These are phyloP conservation scores for Metarhizium sp. DNA, from an alignment of 2,329 filamentous ascomycete genomes.

Conservation along the genomic window DNA sequence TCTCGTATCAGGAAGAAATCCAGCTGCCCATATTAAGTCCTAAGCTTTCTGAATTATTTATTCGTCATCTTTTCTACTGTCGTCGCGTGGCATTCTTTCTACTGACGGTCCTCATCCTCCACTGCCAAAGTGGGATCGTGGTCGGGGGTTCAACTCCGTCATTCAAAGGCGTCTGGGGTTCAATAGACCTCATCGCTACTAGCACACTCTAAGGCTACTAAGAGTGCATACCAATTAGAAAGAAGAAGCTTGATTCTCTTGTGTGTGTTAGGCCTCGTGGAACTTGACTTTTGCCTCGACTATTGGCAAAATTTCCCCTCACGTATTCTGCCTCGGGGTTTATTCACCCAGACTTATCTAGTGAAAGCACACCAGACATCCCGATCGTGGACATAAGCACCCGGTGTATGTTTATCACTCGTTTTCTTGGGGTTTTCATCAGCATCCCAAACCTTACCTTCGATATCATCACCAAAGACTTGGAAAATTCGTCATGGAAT, in stretches of 20 bases:
- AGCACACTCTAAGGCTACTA: not conserved
- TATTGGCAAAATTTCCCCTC: not conserved
- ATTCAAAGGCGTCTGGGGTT: not conserved
- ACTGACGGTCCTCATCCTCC: not conserved
- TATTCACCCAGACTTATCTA: not conserved
- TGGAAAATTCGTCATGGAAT: slow-evolving; percentile 20
- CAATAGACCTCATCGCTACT: not conserved
- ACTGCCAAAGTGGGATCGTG: not conserved
- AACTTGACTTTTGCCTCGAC: not conserved
- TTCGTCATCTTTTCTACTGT: not conserved
- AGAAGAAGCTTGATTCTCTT: not conserved
- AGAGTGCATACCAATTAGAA: not conserved
- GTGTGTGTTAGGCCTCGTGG: not conserved
- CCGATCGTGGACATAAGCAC: not conserved
- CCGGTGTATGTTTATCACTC: not conserved
- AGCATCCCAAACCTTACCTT: not conserved
- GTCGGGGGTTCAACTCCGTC: not conserved
- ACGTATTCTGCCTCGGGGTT: not conserved
- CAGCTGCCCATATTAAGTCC: not conserved
- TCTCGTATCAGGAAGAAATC: not conserved
- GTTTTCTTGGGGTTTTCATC: not conserved
- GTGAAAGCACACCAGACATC: not conserved
- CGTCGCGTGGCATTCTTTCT: not conserved
- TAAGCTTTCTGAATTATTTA: not conserved
- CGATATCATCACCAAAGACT: not conserved